Evolutionary conservation across 169 alveolate genomes (phyloP).

Genomic region (Plasmodium gonderi): DNA sequence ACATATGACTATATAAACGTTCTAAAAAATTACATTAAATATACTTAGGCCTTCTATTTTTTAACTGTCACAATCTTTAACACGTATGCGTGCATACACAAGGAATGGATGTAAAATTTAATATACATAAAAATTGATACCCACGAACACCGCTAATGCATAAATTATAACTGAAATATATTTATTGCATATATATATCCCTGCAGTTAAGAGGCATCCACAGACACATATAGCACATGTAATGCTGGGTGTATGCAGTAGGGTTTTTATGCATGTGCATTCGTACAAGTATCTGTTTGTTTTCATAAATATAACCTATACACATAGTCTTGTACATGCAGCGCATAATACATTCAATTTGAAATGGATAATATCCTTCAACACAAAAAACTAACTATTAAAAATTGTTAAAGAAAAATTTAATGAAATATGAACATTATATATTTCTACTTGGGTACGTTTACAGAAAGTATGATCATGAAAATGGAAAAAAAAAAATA

Average conservation of each 20-base stretch:
- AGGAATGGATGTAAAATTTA: not conserved
- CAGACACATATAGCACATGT: not conserved
- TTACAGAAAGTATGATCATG: not conserved
- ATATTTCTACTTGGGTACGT: not conserved
- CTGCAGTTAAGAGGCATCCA: not conserved
- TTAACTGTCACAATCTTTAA: not conserved
- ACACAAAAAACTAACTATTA: constrained; percentile 65
- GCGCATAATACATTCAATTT: too few species aligned
- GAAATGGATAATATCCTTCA: constrained; percentile 2
- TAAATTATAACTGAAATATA: not conserved
- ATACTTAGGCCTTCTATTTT: not conserved
- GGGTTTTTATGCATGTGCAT: not conserved
- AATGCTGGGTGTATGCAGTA: not conserved
- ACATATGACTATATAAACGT: not conserved
- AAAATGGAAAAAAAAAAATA: not conserved
- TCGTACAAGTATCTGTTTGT: not conserved
- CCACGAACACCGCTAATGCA: not conserved
- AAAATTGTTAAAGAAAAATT: constrained; percentile 39
- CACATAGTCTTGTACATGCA: not conserved
- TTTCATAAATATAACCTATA: not conserved
- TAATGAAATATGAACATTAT: constrained; percentile 17
- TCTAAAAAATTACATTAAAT: not conserved
- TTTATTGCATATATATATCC: not conserved
- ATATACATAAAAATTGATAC: not conserved
- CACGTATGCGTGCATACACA: not conserved